These are phyloP conservation scores for Eutrema japonicum DNA, from an alignment of 345 rosid genomes.

Conservation along the genomic window DNA sequence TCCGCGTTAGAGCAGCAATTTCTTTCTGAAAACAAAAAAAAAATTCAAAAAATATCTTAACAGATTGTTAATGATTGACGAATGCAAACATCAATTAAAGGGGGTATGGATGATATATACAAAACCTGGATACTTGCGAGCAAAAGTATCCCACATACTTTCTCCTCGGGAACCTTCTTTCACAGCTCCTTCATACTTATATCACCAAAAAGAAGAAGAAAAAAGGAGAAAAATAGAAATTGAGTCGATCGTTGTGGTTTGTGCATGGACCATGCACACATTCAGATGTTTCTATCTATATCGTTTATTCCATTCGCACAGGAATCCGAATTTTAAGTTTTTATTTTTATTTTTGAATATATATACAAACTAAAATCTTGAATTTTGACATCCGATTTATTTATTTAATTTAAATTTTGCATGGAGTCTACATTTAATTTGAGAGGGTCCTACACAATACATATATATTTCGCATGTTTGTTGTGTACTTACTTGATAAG, in stretches of 20 bases:
- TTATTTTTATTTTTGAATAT: background rate
- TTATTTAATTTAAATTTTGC: background rate
- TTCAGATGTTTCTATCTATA: background rate
- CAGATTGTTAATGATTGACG: background rate
- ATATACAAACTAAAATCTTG: background rate
- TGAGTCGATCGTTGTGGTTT: background rate
- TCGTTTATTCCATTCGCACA: background rate
- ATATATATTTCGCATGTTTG: background rate
- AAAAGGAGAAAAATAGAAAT: background rate
- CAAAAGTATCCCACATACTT: slow-evolving; percentile 44
- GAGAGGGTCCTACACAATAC: background rate
- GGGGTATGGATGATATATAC: background rate
- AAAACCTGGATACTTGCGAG: slow-evolving; percentile 41
- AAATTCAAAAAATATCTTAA: background rate
- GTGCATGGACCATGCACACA: background rate
- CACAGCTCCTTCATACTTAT: slow-evolving; percentile 40
- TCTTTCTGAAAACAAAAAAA: slow-evolving; percentile 20
- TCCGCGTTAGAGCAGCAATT: slow-evolving; percentile 36
- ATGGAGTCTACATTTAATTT: background rate
- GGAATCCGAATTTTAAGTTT: background rate
- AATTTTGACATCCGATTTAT: background rate
- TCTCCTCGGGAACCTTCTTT: slow-evolving; percentile 37
- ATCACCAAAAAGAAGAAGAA: background rate
- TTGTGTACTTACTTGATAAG: slow-evolving; percentile 36
- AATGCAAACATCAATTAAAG: background rate